Conservation (phyloP, 1,284 basidiomycete species). For the Puccinia brachypodii region DNA sequence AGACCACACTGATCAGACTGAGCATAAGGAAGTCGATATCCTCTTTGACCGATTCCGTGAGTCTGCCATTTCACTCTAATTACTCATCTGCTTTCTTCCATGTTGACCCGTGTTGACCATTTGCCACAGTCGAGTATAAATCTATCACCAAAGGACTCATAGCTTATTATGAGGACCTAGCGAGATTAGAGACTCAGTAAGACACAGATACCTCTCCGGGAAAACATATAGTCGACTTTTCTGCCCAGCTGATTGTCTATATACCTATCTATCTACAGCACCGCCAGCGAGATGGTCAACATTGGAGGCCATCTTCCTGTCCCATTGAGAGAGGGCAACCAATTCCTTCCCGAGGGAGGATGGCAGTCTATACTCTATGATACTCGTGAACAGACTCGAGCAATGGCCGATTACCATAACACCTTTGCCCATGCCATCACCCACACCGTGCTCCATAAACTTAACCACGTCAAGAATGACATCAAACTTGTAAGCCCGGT, state of each 20-base stretch:
- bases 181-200: conserved; percentile 41
- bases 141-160: conserved; percentile 36
- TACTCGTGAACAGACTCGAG: conserved; percentile 35
- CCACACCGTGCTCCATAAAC: conserved; percentile 8
- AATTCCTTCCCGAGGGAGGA: conserved; percentile 42
- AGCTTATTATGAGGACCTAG: conserved; percentile 36
- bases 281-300: conserved; percentile 19
- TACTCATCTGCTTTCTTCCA: not conserved
- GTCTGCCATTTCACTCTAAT: not conserved
- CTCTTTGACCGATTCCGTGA: conserved; percentile 37
- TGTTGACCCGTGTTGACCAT: no score
- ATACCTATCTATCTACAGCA: no score
- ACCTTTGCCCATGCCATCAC: conserved; percentile 39
- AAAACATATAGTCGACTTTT: no score
- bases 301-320: conserved; percentile 38
- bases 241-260: no score
- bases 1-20: conserved; percentile 28
- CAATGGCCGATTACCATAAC: conserved; percentile 34
- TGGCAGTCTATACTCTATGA: conserved; percentile 38
- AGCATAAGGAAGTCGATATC: conserved; percentile 40
- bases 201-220: no score
- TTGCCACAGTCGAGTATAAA: conserved; percentile 30
- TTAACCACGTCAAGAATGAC: conserved; percentile 30
- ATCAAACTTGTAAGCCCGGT: conserved; percentile 21
- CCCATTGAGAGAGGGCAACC: conserved; percentile 30